Evolutionary conservation across 1,139 yeast genomes (phyloP), one percentile per base, ranked within the genome.

Genomic region (Candida sp.): DNA sequence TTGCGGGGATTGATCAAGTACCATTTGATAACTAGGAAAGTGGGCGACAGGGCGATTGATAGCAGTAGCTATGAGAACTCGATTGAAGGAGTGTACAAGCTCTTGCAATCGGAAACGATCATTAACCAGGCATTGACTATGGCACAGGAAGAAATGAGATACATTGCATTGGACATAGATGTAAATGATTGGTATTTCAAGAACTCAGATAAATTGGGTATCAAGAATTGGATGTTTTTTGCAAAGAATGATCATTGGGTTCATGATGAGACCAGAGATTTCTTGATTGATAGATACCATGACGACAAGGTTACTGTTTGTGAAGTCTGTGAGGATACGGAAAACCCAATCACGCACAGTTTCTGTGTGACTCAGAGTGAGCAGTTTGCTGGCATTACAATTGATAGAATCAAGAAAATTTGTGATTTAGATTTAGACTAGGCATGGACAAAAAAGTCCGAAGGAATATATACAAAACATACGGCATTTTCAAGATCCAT

Each of bases 241-340:
- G 88, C 88, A 2, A 65, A 66, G 12, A 59, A 65, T 12, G 92
- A 86, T 63, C 81, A 82, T 59, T 86, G 92, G 92, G 84, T 86
- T 2, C 70, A 73, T 50, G 75, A 80, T 49, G 65, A 62, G 26
- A 77, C 88, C 2, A 68, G 85, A 49, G 71, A 69, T 33, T 67
- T 69, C 51, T 63, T 84, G 17, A 59, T 78, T 34, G 52, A 66
- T 4, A 64, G 69, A 35, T 80, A 81, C 60, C 59, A 63, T 12
- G 67, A 70, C 51, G 67, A 79, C 17, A 52, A 53, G 2, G 68
- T 78, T 44, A 37, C 28, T 5, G 3, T 44, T 11, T 35, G 42
- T 37, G 70, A 73, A 47, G 53, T 74, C 12, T 56, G 59, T 49
- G 71, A 70, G 1, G 56, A 60, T 38, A 48, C 56, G 27, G 70